Percentiles rank a stretch among this genome's conserved stretches.
phyloP scores from a whole-genome alignment of 345 rosid genomes.

The Camelina neglecta region DNA sequence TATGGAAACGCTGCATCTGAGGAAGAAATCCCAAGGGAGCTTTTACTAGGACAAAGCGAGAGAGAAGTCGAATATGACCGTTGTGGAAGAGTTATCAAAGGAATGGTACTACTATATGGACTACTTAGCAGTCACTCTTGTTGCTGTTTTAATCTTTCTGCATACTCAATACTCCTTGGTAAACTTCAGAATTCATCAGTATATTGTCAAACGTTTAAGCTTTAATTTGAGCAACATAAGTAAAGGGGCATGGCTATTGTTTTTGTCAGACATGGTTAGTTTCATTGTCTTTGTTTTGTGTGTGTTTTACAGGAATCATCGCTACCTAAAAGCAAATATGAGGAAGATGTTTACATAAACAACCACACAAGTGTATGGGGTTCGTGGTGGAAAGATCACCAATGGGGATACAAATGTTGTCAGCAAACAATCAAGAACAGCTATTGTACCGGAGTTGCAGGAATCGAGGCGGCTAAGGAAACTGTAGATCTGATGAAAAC shows the following conservation, averaged over 20 bases:
- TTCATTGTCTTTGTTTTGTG: neutral
- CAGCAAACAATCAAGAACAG: slow-evolving; percentile 73
- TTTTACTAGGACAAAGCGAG: slow-evolving; percentile 80
- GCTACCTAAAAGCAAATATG: slow-evolving; percentile 70
- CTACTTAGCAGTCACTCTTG: neutral
- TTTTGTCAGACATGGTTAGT: slow-evolving; percentile 2
- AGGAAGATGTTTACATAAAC: slow-evolving; percentile 61
- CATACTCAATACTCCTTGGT: too few species aligned
- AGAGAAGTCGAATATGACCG: slow-evolving; percentile 78
- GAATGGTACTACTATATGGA: slow-evolving; percentile 55
- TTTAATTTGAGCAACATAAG: too few species aligned
- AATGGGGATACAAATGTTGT: slow-evolving; percentile 88
- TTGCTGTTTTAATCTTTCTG: neutral
- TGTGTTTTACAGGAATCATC: slow-evolving; percentile 47
- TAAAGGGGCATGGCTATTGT: neutral
- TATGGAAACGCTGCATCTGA: slow-evolving; percentile 69
- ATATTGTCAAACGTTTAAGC: neutral
- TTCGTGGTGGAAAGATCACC: slow-evolving; percentile 95
- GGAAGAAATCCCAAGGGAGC: slow-evolving; percentile 69
- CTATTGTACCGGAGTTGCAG: slow-evolving; percentile 81
- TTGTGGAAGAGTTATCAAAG: slow-evolving; percentile 71
- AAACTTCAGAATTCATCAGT: neutral
- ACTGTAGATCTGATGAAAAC: slow-evolving; percentile 70
- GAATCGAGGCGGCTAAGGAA: slow-evolving; percentile 84
- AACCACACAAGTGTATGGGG: slow-evolving; percentile 81